Evolutionary conservation across 2,329 filamentous ascomycete genomes (phyloP), one percentile per base, ranked within the genome.

Genomic region (Fusarium dimerum): DNA sequence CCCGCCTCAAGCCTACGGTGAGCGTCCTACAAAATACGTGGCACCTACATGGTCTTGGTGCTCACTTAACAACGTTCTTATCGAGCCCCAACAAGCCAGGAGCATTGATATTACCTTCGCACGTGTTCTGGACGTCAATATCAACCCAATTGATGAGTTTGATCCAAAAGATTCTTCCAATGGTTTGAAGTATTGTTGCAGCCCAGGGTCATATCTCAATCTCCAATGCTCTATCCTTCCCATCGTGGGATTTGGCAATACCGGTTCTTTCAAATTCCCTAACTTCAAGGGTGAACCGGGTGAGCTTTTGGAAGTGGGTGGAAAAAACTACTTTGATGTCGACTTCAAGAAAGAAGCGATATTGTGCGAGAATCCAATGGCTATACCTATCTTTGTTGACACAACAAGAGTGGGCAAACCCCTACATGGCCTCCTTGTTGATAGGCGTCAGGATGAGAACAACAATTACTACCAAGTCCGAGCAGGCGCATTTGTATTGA

Each of bases 21-120:
- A 42, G 16, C 42, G 52, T 2, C 42, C 48, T 0, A 5, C 41
- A 1, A 3, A 47, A 7, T 51, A 55, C 8, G 2, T 55, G 7
- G 46, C 49, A 5, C 56, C 56, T 2, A 48, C 44, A 1, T 55
- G 55, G 55, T 57, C 52, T 1, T 58, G 55, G 56, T 59, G 42
- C 32, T 59, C 56, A 5, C 5, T 59, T 9, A 52, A 52, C n/a
- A 36, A 55, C 16, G n/a, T 36, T 2, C 17, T 45, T n/a, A 40
- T 59, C 3, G 55, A 52, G 39, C 47, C 47, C 0, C 52, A 58
- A 11, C 48, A 48, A 41, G 18, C 17, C 8, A 39, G 39, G 3
- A 17, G 44, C 0, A 3, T 43, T 3, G 45, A 51, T 20, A 16
- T 40, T 3, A 29, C 36, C 7, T 44, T 57, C 15, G 36, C 42